Evolutionary conservation across 2,329 filamentous ascomycete species (phyloP).

Genomic region (Colletotrichum melonis): DNA sequence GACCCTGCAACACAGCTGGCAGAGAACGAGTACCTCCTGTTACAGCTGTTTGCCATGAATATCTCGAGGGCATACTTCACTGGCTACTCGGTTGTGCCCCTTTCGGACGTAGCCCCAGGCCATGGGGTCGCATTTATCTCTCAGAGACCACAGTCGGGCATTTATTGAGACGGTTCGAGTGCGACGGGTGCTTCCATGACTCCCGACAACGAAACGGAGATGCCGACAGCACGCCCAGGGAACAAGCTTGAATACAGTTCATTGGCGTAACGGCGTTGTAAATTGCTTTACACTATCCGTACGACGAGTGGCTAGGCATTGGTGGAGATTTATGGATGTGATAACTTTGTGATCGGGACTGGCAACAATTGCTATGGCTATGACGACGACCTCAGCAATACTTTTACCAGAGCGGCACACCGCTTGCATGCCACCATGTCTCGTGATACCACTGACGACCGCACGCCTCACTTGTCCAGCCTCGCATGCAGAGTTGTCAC

Average conservation of each 20-base stretch:
- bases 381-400: not conserved
- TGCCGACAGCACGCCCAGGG: not conserved
- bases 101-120: not conserved
- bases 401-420: not conserved
- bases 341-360: not conserved
- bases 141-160: not conserved
- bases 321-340: not conserved
- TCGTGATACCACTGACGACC: not conserved
- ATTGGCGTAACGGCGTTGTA: not conserved
- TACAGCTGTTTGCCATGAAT: not conserved
- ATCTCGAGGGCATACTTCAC: not conserved
- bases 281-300: not conserved
- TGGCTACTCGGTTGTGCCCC: not conserved
- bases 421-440: not conserved
- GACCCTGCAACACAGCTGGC: not conserved
- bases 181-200: not conserved
- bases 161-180: not conserved
- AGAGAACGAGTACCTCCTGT: not conserved
- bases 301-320: not conserved
- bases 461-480: constrained; percentile 20
- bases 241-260: constrained; percentile 4
- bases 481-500: not conserved
- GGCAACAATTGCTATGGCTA: not conserved
- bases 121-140: not conserved
- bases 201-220: not conserved